These are phyloP conservation scores for Umbelopsis sp. DNA, from an alignment of 371 early-diverging fungal genomes.

Conservation along the genomic window DNA sequence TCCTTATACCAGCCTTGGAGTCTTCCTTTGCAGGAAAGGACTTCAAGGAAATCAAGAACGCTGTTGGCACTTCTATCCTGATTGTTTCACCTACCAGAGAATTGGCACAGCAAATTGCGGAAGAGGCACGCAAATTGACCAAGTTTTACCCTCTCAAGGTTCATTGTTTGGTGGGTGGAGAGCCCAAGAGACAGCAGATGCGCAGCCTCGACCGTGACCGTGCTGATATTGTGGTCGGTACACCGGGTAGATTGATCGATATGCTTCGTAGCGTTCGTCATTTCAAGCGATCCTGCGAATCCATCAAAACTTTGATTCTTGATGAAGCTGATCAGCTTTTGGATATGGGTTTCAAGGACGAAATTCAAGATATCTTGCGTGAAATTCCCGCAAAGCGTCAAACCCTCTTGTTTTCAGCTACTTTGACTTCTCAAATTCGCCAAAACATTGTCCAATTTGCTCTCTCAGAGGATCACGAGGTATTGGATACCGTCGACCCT, in stretches of 20 bases:
- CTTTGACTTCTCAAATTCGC: conserved; percentile 85
- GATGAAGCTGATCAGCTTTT: conserved; percentile 99
- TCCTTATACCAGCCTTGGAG: conserved; percentile 90
- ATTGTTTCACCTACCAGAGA: conserved; percentile 98
- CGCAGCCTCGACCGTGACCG: conserved; percentile 60
- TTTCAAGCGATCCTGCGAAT: conserved; percentile 63
- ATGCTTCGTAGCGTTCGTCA: conserved; percentile 69
- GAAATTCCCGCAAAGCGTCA: conserved; percentile 86
- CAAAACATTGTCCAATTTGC: conserved; percentile 69
- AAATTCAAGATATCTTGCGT: conserved; percentile 82
- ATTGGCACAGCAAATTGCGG: conserved; percentile 92
- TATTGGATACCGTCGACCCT: conserved; percentile 86
- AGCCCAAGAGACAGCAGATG: conserved; percentile 66
- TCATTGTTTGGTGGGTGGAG: conserved; percentile 92
- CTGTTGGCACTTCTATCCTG: conserved; percentile 71
- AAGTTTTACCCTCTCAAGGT: conserved; percentile 70
- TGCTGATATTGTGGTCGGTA: conserved; percentile 91
- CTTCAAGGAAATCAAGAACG: conserved; percentile 34
- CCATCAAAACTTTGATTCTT: conserved; percentile 79
- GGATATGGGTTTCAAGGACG: conserved; percentile 97
- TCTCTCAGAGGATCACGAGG: conserved; percentile 68
- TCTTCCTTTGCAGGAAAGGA: conserved; percentile 50
- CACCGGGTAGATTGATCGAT: conserved; percentile 94
- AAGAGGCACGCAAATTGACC: conserved; percentile 77
- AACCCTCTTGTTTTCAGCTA: conserved; percentile 98